Base-by-base conservation (phyloP, 352 stramenopile genomes). In the Pythium apleroticum region DNA sequence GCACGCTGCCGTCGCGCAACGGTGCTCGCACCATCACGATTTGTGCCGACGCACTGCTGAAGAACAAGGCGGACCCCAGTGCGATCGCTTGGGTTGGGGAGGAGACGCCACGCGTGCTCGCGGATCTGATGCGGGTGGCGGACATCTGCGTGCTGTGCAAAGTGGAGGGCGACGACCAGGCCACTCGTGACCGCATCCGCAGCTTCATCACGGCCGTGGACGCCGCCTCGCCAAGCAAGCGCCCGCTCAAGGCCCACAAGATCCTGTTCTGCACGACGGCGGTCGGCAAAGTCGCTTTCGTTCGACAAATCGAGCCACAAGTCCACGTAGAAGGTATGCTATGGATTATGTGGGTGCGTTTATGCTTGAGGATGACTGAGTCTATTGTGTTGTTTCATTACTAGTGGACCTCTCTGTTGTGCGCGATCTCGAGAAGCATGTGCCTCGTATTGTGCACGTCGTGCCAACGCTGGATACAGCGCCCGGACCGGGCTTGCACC, bases 281-380 rank as follows among this genome's bases (percentile, higher is more conserved):
- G 25, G 72, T 91, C 54, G 87, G 87, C 60, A 90, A 93, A 33
- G 81, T 93, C 60, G 87, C 87, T 19, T 91, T 95, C 52, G 85
- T 95, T 63, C 85, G 87, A n/a, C 87, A 95, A 72, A 77, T 95
- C 58, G 87, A 95, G 69, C 87, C 87, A 46, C 81, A 91, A 30
- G 65, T 94, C 45, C 85, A 91, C 57, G 71, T 94, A 9, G 87
- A 95, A 87, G 83, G 87, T 95, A 68, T 41, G 35, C 66, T 52
- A 17, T n/a, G 48, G 10, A 7, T 33, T 19, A 11, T 55, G 2
- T 9, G 39, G 35, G 19, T 22, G n/a, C 2, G 14, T 12, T 48
- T 17, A 41, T 17, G 9, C 3, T 22, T 37, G 30, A 35, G 30
- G 30, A 35, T 6, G 2, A 37, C 28, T 62, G 59, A 68, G 17